Percentiles rank a stretch among this genome's conserved stretches.
Conservation (phyloP, 2,329 filamentous ascomycete genomes). For the Eutypella sp. region DNA sequence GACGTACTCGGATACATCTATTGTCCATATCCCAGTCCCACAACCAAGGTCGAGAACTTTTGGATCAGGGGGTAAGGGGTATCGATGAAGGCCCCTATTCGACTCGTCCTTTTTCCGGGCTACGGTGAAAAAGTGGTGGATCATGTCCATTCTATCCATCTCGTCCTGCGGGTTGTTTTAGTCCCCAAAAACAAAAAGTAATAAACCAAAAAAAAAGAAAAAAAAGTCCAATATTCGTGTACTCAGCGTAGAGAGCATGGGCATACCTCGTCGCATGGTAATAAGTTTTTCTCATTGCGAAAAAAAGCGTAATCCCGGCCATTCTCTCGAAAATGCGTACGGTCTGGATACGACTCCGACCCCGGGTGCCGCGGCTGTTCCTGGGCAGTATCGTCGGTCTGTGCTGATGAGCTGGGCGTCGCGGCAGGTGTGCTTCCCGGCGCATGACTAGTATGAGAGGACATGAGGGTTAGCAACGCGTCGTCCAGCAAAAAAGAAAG, state of each 20-base stretch:
- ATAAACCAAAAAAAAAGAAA: background rate
- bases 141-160: slow-evolving; percentile 73
- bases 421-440: too few species aligned
- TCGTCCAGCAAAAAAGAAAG: too few species aligned
- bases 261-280: slow-evolving; percentile 70
- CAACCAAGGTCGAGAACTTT: slow-evolving; percentile 67
- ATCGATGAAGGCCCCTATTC: slow-evolving; percentile 24
- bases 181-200: background rate
- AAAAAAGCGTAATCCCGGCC: slow-evolving; percentile 66
- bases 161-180: slow-evolving; percentile 48
- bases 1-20: slow-evolving; percentile 74
- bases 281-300: slow-evolving; percentile 64
- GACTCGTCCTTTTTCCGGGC: slow-evolving; percentile 44
- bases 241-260: background rate
- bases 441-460: background rate
- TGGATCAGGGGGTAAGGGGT: slow-evolving; percentile 31
- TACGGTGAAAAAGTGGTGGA: slow-evolving; percentile 70
- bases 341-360: background rate
- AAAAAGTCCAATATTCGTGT: background rate
- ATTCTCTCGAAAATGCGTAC: slow-evolving; percentile 52
- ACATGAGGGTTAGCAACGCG: background rate
- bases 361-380: background rate
- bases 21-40: slow-evolving; percentile 87
- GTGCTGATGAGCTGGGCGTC: background rate
- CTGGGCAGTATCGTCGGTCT: background rate